These are phyloP conservation scores for Forsythia viridissima DNA, from an alignment of 257 asterid species.

Conservation along the genomic window DNA sequence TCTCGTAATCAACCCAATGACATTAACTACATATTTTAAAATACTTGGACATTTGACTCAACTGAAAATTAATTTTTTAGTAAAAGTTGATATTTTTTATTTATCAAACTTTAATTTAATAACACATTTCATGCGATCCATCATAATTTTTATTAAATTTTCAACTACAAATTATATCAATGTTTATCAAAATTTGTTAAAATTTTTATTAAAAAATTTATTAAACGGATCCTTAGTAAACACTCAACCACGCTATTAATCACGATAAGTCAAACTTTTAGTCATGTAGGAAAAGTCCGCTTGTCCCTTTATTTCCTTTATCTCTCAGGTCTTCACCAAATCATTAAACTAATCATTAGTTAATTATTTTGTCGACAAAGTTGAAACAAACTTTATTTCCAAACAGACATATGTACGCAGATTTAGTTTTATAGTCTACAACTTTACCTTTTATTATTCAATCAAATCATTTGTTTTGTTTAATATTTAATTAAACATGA, in stretches of 20 bases:
- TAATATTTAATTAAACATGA: neutral
- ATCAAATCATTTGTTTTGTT: neutral
- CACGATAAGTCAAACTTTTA: conserved; percentile 27
- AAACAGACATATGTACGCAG: conserved; percentile 1
- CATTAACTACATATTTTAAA: no score
- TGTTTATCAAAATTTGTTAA: no score
- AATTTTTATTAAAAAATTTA: no score
- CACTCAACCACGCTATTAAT: neutral
- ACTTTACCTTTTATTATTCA: neutral
- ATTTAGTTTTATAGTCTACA: neutral
- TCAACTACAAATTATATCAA: no score
- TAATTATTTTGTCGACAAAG: conserved; percentile 26
- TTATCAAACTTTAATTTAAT: no score
- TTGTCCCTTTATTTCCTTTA: conserved; percentile 2
- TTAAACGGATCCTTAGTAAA: no score
- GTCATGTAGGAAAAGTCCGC: conserved; percentile 16
- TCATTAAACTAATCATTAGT: conserved; percentile 7
- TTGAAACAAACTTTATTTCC: conserved; percentile 1
- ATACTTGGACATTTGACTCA: no score
- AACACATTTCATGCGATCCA: no score
- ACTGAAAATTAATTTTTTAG: no score
- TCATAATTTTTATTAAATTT: no score
- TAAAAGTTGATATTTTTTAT: no score
- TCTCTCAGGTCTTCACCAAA: conserved; percentile 35
- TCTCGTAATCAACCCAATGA: no score